Conservation (phyloP, 106 monocot species). For the Acanthochlamys bracteata region DNA sequence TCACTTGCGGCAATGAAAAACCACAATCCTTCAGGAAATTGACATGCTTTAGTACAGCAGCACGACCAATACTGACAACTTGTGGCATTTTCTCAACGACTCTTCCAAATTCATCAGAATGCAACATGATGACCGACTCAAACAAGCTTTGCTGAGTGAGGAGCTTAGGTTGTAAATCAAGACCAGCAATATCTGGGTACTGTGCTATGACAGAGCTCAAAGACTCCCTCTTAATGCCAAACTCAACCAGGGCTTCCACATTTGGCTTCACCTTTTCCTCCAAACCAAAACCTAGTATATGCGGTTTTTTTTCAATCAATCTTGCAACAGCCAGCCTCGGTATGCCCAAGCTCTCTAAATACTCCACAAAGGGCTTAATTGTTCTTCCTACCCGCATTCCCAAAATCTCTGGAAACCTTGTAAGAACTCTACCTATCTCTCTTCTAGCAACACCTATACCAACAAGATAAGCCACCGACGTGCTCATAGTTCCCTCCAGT, state of each 20-base stretch:
- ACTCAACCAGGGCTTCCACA: slow-evolving; percentile 56
- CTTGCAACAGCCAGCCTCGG: slow-evolving; percentile 53
- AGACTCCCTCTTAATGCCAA: slow-evolving; percentile 46
- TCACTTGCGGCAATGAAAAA: slow-evolving; percentile 63
- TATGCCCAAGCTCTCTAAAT: slow-evolving; percentile 57
- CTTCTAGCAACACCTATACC: slow-evolving; percentile 77
- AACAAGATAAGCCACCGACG: slow-evolving; percentile 81
- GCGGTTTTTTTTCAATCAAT: slow-evolving; percentile 64
- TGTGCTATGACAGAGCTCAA: slow-evolving; percentile 40
- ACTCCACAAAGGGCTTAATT: slow-evolving; percentile 87
- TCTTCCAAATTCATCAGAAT: slow-evolving; percentile 53
- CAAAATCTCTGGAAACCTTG: slow-evolving; percentile 71
- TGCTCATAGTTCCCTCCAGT: slow-evolving; percentile 97
- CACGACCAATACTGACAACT: slow-evolving; percentile 52
- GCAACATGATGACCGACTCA: slow-evolving; percentile 47
- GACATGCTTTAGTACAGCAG: slow-evolving; percentile 55
- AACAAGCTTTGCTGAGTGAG: slow-evolving; percentile 47
- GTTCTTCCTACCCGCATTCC: slow-evolving; percentile 83
- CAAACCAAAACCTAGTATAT: slow-evolving; percentile 71
- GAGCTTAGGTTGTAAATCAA: slow-evolving; percentile 67
- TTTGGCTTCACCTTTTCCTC: slow-evolving; percentile 63
- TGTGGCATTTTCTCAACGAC: slow-evolving; percentile 95
- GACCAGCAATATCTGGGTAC: slow-evolving; percentile 72
- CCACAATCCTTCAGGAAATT: slow-evolving; percentile 61
- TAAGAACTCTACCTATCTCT: slow-evolving; percentile 61